Conservation (phyloP, 306 rosid genomes). For the Psophocarpus tetragonolobus region DNA sequence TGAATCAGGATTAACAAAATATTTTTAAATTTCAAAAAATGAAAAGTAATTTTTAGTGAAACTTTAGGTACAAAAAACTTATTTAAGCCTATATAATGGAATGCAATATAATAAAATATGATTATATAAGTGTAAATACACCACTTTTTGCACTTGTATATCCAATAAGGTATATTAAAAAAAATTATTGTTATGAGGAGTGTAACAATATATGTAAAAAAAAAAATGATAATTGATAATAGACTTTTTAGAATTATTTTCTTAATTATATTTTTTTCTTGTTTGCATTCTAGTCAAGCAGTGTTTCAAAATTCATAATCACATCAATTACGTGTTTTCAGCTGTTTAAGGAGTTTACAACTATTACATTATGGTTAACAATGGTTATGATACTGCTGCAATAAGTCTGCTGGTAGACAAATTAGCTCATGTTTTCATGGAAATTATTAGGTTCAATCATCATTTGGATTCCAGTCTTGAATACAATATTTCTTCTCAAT, state of each 20-base stretch:
- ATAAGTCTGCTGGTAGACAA: conserved; percentile 2
- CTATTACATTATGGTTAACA: background rate
- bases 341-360: background rate
- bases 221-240: background rate
- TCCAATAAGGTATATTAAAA: too few species aligned
- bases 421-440: background rate
- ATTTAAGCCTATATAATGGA: too few species aligned
- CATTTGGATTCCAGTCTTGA: conserved; percentile 20
- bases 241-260: background rate
- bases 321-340: background rate
- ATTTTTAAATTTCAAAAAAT: too few species aligned
- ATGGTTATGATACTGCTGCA: conserved; percentile 20
- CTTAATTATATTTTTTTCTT: background rate
- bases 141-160: too few species aligned
- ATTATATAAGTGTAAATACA: too few species aligned
- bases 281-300: background rate
- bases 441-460: conserved; percentile 5
- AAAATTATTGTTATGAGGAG: background rate
- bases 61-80: too few species aligned
- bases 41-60: too few species aligned
- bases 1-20: too few species aligned
- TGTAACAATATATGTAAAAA: background rate
- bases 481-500: background rate
- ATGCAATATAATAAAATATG: too few species aligned
- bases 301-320: background rate